These are phyloP conservation scores for Penicillium olsonii DNA, from an alignment of 2,329 filamentous ascomycete species.

Conservation along the genomic window DNA sequence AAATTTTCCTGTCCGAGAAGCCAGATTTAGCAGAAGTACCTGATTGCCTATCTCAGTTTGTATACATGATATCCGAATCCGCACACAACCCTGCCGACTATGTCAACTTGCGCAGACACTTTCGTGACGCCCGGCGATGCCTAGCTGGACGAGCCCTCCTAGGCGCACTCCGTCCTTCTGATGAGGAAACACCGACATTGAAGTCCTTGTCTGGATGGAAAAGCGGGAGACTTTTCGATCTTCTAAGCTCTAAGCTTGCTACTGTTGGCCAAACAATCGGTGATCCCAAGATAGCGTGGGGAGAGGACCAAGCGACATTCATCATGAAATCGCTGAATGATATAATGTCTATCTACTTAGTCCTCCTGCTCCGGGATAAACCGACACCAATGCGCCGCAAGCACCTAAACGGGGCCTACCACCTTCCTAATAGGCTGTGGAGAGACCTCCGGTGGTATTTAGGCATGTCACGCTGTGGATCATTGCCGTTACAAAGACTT, in stretches of 20 bases:
- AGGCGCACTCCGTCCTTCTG: background rate
- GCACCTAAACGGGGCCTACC: slow-evolving; percentile 8
- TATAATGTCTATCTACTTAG: slow-evolving; percentile 8
- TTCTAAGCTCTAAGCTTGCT: background rate
- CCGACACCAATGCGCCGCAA: slow-evolving; percentile 2
- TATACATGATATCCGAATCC: background rate
- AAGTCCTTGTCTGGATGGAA: background rate
- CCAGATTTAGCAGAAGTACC: background rate
- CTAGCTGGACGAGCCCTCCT: background rate
- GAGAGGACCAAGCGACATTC: background rate
- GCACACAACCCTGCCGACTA: background rate
- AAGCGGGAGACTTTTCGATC: background rate
- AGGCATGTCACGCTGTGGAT: background rate
- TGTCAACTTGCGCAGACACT: background rate
- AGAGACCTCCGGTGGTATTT: slow-evolving; percentile 17
- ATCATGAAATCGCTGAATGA: slow-evolving; percentile 4
- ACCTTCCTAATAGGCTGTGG: slow-evolving; percentile 18
- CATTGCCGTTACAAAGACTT: background rate
- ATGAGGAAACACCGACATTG: background rate
- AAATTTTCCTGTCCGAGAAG: background rate
- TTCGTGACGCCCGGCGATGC: background rate
- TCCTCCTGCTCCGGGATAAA: slow-evolving; percentile 10
- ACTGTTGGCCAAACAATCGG: background rate
- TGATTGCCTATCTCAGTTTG: background rate
- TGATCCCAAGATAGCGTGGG: background rate